A percentile compares a stretch with the other conserved stretches of the same genome.
Evolutionary conservation across 164 flowering plant species (phyloP).

Genomic region (Amborella trichopoda): DNA sequence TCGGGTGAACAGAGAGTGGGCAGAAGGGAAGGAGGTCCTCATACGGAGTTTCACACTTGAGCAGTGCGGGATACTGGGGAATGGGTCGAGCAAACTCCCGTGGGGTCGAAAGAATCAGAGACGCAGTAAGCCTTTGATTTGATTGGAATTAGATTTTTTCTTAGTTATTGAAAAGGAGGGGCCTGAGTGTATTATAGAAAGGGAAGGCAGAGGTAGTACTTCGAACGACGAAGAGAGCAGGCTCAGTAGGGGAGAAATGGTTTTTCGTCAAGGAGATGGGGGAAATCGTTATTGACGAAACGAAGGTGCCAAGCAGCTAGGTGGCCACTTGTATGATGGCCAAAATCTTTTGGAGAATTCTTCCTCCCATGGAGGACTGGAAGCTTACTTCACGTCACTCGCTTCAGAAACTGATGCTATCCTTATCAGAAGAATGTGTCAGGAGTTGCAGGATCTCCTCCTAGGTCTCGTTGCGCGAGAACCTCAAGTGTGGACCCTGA

Average conservation of each 20-base stretch:
- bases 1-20: conserved; percentile 11
- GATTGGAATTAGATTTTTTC: background rate
- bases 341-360: too few species aligned
- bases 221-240: background rate
- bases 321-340: too few species aligned
- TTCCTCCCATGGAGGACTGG: too few species aligned
- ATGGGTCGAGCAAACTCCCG: background rate
- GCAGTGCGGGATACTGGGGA: conserved; percentile 1
- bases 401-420: too few species aligned
- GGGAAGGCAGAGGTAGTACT: conserved; percentile 2
- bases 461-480: too few species aligned
- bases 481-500: too few species aligned
- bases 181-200: background rate
- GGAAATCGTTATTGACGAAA: too few species aligned
- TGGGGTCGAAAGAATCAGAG: background rate
- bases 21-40: conserved; percentile 10
- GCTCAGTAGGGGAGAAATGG: background rate
- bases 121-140: too few species aligned
- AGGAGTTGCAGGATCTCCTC: too few species aligned
- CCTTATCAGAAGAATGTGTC: too few species aligned
- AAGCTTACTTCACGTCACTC: too few species aligned
- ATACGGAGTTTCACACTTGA: conserved; percentile 1
- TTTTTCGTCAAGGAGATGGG: background rate
- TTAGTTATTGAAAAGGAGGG: background rate
- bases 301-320: too few species aligned